Evolutionary conservation across 768 basidiomycete genomes (phyloP).

Genomic region (Favolaschia claudopus): DNA sequence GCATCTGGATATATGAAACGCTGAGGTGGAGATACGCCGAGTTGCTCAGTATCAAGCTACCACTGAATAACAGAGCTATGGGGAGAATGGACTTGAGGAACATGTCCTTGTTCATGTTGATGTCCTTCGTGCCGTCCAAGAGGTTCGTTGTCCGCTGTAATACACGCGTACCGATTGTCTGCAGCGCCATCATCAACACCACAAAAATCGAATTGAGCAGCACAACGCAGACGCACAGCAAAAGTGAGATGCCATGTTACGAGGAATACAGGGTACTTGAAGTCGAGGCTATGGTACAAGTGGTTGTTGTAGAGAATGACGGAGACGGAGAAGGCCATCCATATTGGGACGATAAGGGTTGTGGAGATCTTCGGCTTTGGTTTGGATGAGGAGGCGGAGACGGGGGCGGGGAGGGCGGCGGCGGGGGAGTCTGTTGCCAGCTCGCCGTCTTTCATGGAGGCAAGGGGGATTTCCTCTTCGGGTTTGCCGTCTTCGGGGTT

Average conservation of each 20-base stretch:
- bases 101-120: constrained; percentile 80
- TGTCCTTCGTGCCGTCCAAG: constrained; percentile 79
- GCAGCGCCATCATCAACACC: no score
- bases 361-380: constrained; percentile 67
- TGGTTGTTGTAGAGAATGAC: constrained; percentile 98
- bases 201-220: no score
- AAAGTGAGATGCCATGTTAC: constrained; percentile 77
- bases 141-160: constrained; percentile 83
- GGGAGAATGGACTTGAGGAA: constrained; percentile 90
- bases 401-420: constrained; percentile 3
- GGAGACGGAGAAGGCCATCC: constrained; percentile 88
- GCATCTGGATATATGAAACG: constrained; percentile 97
- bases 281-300: constrained; percentile 81
- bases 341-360: constrained; percentile 83
- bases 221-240: constrained; percentile 14
- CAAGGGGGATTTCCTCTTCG: constrained; percentile 10
- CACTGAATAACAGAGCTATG: constrained; percentile 93
- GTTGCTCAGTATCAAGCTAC: constrained; percentile 77
- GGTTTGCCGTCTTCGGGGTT: constrained; percentile 13
- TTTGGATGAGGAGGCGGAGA: constrained; percentile 39
- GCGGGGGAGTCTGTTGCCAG: constrained; percentile 66
- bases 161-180: constrained; percentile 87
- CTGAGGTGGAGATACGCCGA: constrained; percentile 91
- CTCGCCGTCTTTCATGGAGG: constrained; percentile 19
- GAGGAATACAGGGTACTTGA: constrained; percentile 91